Evolutionary conservation across 2,329 filamentous ascomycete genomes (phyloP).

Genomic region (Hypoxylon sp.): DNA sequence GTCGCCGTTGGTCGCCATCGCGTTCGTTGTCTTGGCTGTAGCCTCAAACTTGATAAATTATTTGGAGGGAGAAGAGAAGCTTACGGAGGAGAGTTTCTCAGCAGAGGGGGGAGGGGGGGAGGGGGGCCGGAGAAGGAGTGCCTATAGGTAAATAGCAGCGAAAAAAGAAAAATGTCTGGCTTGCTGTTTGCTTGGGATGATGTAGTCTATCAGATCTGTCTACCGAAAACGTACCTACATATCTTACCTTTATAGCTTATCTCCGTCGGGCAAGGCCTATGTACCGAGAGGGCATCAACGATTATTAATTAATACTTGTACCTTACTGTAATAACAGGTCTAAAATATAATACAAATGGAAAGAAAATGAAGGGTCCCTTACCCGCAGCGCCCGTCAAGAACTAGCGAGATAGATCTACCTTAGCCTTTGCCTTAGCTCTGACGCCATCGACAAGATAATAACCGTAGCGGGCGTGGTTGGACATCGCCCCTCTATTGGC

Average conservation of each 20-base stretch:
- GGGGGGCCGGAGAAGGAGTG: too few relatives aligned
- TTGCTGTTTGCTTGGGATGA: constrained; percentile 4
- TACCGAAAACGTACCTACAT: background rate
- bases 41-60: background rate
- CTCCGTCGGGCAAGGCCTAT: constrained; percentile 27
- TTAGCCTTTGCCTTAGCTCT: constrained; percentile 38
- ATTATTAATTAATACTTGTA: constrained; percentile 31
- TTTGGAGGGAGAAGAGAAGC: background rate
- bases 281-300: constrained; percentile 4
- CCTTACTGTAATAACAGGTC: background rate
- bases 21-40: background rate
- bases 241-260: constrained; percentile 21
- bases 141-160: background rate
- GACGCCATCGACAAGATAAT: constrained; percentile 35
- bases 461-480: constrained; percentile 30
- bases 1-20: constrained; percentile 27
- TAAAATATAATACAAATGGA: constrained; percentile 2
- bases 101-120: background rate
- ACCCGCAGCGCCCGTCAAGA: background rate
- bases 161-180: constrained; percentile 11
- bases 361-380: background rate
- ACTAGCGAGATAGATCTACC: constrained; percentile 13
- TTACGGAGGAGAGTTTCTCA: constrained; percentile 3
- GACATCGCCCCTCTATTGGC: constrained; percentile 31
- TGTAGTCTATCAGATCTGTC: background rate